Evolutionary conservation across 768 basidiomycete species (phyloP).

Genomic region (Suillus subalutaceus): DNA sequence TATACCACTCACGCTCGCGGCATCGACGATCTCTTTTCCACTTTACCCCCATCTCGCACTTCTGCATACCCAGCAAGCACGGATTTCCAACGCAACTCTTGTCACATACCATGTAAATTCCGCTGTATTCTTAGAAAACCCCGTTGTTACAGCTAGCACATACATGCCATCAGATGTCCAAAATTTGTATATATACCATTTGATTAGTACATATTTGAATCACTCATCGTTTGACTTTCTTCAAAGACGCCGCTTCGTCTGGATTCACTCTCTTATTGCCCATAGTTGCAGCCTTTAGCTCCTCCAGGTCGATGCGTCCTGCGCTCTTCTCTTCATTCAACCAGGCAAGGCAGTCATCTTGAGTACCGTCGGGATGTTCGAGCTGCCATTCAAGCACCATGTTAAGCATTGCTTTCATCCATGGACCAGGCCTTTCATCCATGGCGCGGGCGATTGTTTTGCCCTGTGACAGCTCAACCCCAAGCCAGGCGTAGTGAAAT

Average conservation of each 20-base stretch:
- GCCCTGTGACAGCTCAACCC: constrained; percentile 54
- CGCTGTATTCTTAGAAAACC: constrained; percentile 25
- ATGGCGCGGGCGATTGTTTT: constrained; percentile 61
- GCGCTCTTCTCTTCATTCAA: constrained; percentile 54
- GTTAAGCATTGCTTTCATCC: constrained; percentile 66
- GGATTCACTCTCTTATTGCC: constrained; percentile 29
- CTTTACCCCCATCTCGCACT: constrained; percentile 3
- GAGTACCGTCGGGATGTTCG: constrained; percentile 65
- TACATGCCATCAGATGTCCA: constrained; percentile 2
- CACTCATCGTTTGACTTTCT: constrained; percentile 34
- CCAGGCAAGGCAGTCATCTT: constrained; percentile 74
- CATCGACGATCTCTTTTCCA: constrained; percentile 1
- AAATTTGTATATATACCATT: constrained; percentile 5
- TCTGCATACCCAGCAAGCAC: constrained; percentile 13
- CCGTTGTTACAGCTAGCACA: not conserved
- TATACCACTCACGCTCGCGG: constrained; percentile 10
- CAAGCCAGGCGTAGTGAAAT: not conserved
- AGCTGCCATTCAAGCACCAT: constrained; percentile 86
- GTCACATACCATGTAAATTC: constrained; percentile 14
- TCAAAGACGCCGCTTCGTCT: constrained; percentile 23
- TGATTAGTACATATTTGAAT: not conserved
- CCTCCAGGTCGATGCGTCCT: constrained; percentile 45
- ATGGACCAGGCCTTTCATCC: constrained; percentile 63
- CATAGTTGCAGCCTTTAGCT: constrained; percentile 21
- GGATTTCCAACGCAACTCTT: constrained; percentile 1